Percentiles rank a stretch among this genome's conserved stretches.
Conservation (phyloP, 805 yeast species). For the Metschnikowia continentalis region DNA sequence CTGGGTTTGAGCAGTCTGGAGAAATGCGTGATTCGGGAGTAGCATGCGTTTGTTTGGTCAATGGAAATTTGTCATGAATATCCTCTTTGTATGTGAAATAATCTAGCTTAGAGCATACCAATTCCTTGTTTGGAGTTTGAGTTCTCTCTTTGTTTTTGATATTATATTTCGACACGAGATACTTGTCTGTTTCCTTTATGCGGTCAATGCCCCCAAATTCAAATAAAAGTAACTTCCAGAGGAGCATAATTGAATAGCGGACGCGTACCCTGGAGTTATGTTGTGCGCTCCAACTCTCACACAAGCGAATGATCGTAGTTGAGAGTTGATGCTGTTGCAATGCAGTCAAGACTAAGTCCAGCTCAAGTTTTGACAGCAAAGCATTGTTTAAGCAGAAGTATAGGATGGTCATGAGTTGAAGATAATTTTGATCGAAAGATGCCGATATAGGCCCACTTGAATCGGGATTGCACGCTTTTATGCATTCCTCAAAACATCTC, state of each 20-base stretch:
- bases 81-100: slow-evolving; percentile 78
- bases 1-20: slow-evolving; percentile 2
- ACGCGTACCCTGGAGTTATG: slow-evolving; percentile 40
- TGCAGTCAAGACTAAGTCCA: not conserved
- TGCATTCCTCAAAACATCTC: slow-evolving; percentile 6
- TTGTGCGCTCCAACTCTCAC: slow-evolving; percentile 68
- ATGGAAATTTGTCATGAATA: slow-evolving; percentile 69
- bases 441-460: not conserved
- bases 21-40: not conserved
- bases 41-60: slow-evolving; percentile 26
- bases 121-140: slow-evolving; percentile 15
- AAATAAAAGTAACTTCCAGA: slow-evolving; percentile 51
- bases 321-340: slow-evolving; percentile 39
- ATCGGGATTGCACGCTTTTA: not conserved
- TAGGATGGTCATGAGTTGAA: slow-evolving; percentile 30
- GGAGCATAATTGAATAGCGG: slow-evolving; percentile 50
- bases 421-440: slow-evolving; percentile 16
- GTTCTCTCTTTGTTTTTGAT: slow-evolving; percentile 23
- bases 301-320: slow-evolving; percentile 39
- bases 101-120: slow-evolving; percentile 75
- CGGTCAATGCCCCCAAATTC: slow-evolving; percentile 57
- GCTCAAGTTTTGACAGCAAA: slow-evolving; percentile 7
- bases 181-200: slow-evolving; percentile 42
- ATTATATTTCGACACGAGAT: slow-evolving; percentile 41
- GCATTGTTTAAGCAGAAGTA: slow-evolving; percentile 31